Evolutionary conservation across 1,139 yeast species (phyloP), one percentile per base, ranked within the genome.

Genomic region (Yamadazyma membranifaciens): DNA sequence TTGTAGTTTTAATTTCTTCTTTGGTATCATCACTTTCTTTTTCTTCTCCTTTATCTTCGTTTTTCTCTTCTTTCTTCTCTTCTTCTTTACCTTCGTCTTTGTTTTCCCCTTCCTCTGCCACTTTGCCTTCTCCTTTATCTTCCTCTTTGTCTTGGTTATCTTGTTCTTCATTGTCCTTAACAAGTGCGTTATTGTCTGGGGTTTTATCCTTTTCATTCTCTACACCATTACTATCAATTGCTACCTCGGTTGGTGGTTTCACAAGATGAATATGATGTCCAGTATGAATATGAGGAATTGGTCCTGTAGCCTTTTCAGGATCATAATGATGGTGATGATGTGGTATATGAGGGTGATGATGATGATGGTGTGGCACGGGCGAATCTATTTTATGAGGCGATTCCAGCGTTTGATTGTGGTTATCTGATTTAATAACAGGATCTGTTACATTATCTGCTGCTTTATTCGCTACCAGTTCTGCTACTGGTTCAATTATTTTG

Each of bases 261-360:
- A 39, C 39, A 38, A 43, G 28, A 35, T 41, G 50, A 11, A 48
- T 48, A 32, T 50, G 50, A 34, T 42, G 41, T 1, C 51, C 50
- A 4, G 45, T 17, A 27, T 50, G 50, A 9, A 45, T 39, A 35
- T 49, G 54, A 4, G 52, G 48, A 24, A 42, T 36, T 17, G 51
- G 36, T 15, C 36, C 44, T 10, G 25, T 29, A 17, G 24, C 15
- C 26, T 30, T 26, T 10, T 39, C 38, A 13, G 37, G 37, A 9
- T 41, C 45, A 31, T 28, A 44, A 29, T 46, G 48, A 42, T 57
- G 59, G 41, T 61, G 53, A 40, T 55, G 65, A 37, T 54, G 62
- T 33, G 56, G 67, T 33, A 31, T n/a, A 13, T 34, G 44, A 4
- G 13, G 44, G 24, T 56, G 61, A 29, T 49, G 60, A 33, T 36